Evolutionary conservation across 2,329 filamentous ascomycete species (phyloP), one percentile per base, ranked within the genome.

Genomic region (Sporothrix phasma): DNA sequence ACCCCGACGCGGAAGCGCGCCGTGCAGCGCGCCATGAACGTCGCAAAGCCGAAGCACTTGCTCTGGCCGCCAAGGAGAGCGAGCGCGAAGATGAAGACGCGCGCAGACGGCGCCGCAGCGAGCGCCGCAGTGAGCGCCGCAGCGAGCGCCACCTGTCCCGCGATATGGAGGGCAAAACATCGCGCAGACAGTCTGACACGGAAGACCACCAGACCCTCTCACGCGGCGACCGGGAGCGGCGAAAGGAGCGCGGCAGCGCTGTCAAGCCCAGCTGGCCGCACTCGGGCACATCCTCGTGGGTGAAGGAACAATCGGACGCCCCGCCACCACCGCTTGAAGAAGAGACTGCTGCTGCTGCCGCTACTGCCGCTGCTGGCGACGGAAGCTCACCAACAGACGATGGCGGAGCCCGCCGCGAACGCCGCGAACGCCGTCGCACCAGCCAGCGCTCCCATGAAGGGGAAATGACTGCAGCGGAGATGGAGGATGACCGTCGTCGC

Each of bases 201-300:
- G 76, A 76, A 0, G 78, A 76, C 1, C 77, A 80, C 37, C 78
- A 77, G 47, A 22, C 74, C 76, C 78, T 81, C 65, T 72, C 77
- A 5, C 76, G 77, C 29, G 51, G 51, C 29, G 77, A 76, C 53
- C 75, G 71, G 34, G 77, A 73, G 61, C 71, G 70, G 64, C 67
- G 71, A 63, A 67, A 69, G 65, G 66, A 72, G 67, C 68, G 41
- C 60, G 47, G 31, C 56, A 54, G 56, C 29, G 54, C 15, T 13
- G 39, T n/a, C 26, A 74, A 70, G 60, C 67, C 78, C 8, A 76
- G 76, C 10, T 87, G 84, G 84, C 84, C 84, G 19, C 82, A 86
- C 70, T 85, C 81, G 6, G 84, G 84, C 29, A 87, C 84, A 0
- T 84, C 82, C 8, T 86, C 83, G 0, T 87, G 85, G 85, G 84